phyloP scores from a whole-genome alignment of 179 eudicot genomes.

The Amaranthus tricolor region DNA sequence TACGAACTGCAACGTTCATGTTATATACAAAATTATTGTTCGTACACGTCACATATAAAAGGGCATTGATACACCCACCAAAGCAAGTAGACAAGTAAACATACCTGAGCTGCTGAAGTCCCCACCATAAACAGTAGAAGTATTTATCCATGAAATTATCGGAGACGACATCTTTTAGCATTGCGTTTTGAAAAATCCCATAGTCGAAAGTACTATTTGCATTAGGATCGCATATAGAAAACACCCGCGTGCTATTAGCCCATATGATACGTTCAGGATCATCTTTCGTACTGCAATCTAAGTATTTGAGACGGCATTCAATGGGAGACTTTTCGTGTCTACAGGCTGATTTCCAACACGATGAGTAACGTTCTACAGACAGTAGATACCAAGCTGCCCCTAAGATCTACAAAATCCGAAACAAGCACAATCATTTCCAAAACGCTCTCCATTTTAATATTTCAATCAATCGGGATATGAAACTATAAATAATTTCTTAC shows the following conservation, averaged over 20 bases:
- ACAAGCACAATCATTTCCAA: conserved; percentile 10
- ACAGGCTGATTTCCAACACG: conserved; percentile 69
- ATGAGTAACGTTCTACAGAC: conserved; percentile 63
- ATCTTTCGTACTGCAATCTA: conserved; percentile 49
- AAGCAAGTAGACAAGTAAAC: not conserved
- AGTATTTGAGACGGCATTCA: conserved; percentile 37
- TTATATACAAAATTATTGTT: not conserved
- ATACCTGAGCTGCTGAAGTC: conserved; percentile 76
- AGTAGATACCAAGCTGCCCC: conserved; percentile 80
- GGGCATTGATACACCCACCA: not conserved
- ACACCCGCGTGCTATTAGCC: conserved; percentile 56
- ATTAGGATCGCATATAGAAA: conserved; percentile 47
- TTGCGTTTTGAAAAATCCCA: conserved; percentile 59
- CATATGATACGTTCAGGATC: conserved; percentile 36
- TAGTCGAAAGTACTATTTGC: conserved; percentile 38
- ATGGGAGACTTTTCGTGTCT: conserved; percentile 29
- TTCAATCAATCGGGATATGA: not conserved
- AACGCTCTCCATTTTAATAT: not conserved
- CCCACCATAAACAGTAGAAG: conserved; percentile 92
- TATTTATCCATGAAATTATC: conserved; percentile 52
- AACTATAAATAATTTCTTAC: conserved; percentile 35
- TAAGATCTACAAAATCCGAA: conserved; percentile 41
- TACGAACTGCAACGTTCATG: conserved; percentile 59
- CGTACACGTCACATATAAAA: not conserved
- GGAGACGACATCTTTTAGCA: conserved; percentile 50